Percentiles rank a stretch among this genome's conserved stretches.
phyloP scores from a whole-genome alignment of 208 protist genomes.

The Vickermania ingenoplastis region DNA sequence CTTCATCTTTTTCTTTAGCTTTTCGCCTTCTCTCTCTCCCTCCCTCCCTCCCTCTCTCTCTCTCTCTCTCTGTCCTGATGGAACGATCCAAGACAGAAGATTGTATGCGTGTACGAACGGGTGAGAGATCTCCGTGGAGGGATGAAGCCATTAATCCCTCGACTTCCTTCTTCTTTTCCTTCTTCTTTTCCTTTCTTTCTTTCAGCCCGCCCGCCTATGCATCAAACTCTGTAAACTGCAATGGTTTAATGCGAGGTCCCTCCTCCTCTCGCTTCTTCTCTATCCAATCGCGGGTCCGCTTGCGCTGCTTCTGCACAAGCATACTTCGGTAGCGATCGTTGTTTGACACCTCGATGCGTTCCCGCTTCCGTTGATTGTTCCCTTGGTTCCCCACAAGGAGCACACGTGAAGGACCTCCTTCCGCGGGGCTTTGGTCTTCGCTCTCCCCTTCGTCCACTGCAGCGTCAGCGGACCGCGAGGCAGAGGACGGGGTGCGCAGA shows the following conservation, averaged over 20 bases:
- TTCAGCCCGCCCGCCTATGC: too few species aligned
- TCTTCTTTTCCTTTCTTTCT: too few species aligned
- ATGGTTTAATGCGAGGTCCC: constrained; percentile 33
- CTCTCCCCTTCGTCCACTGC: not conserved
- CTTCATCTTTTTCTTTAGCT: too few species aligned
- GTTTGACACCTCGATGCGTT: constrained; percentile 62
- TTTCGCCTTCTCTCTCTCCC: too few species aligned
- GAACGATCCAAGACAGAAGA: too few species aligned
- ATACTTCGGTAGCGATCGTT: constrained; percentile 68
- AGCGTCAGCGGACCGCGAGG: not conserved
- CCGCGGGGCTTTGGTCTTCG: not conserved
- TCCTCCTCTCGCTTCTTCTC: constrained; percentile 48
- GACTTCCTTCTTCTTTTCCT: too few species aligned
- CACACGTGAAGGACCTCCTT: not conserved
- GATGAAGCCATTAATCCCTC: too few species aligned
- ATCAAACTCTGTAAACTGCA: constrained; percentile 80
- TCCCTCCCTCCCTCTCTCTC: too few species aligned
- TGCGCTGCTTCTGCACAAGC: constrained; percentile 72
- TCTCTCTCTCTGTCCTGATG: too few species aligned
- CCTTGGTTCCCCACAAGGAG: not conserved
- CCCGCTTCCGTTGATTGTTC: constrained; percentile 21
- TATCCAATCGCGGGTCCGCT: constrained; percentile 63
- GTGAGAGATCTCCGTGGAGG: too few species aligned
- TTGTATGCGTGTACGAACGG: too few species aligned
- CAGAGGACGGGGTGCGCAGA: not conserved